Conservation (phyloP, 768 basidiomycete species). For the Rhodotorula babjevae region DNA sequence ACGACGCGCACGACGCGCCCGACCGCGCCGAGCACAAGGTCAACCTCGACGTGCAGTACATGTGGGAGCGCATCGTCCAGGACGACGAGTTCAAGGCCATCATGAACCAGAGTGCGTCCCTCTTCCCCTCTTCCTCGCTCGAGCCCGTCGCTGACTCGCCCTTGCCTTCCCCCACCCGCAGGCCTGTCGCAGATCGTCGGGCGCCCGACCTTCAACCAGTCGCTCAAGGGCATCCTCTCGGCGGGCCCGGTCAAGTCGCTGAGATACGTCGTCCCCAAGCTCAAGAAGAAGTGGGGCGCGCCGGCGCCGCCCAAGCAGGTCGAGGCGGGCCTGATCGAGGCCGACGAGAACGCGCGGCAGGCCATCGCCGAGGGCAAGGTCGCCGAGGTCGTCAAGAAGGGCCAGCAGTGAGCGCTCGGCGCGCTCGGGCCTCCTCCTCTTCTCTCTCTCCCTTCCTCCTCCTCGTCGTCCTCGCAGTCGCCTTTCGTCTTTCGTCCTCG, state of each 20-base stretch:
- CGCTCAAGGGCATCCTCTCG: conserved; percentile 41
- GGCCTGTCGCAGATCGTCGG: conserved; percentile 41
- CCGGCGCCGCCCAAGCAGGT: no score
- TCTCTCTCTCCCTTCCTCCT: no score
- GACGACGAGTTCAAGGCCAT: conserved; percentile 32
- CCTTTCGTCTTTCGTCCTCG: no score
- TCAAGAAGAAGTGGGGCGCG: conserved; percentile 34
- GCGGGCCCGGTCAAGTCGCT: conserved; percentile 39
- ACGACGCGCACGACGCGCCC: conserved; percentile 16
- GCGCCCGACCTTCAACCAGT: conserved; percentile 41
- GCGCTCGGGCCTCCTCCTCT: no score
- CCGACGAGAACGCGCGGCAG: not conserved
- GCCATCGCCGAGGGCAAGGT: not conserved
- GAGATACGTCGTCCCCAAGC: conserved; percentile 40
- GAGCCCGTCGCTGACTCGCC: not conserved
- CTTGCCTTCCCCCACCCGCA: not conserved
- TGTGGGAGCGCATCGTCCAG: conserved; percentile 38
- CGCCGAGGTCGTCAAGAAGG: not conserved
- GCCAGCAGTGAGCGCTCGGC: not conserved
- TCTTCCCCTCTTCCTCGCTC: no score
- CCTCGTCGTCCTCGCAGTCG: no score
- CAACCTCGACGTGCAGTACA: conserved; percentile 25
- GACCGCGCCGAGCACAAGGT: not conserved
- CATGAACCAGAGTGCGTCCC: conserved; percentile 36
- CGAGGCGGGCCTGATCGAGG: not conserved